Base-by-base conservation (phyloP, 2,329 filamentous ascomycete species). In the Clonostachys chloroleuca region DNA sequence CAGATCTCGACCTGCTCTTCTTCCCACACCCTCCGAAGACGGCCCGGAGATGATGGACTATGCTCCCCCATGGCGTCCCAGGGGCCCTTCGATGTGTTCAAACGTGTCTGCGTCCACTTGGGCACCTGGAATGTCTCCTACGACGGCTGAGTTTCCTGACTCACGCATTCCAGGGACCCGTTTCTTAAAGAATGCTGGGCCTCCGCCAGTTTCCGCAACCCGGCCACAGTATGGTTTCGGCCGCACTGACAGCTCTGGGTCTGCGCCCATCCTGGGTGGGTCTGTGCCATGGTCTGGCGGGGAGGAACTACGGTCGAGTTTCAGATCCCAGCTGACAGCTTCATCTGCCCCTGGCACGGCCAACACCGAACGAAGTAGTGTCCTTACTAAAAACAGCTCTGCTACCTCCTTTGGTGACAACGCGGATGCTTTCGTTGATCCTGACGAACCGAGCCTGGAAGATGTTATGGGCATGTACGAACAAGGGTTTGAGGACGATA, bases 331-430 rank as follows among this genome's bases (percentile, higher is more conserved):
- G 51, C 62, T 75, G 45, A 77, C 78, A 16, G 62, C 70, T 35
- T 81, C 78, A 4, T 78, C 77, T 6, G 68, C 70, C 24, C 77
- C 76, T 34, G 91, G 86, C 20, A 79, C 77, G 3, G 55, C 65
- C 6, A 82, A 84, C n/a, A 95, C 89, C 2, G 89, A 92, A 60
- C 79, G 89, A 51, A 95, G 89, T 63, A 96, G 91, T 59, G 76
- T 94, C 44, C 64, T 86, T 53, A 94, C 90, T 5, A 90, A 88
- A 56, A 81, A 83, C 50, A 95, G 87, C 70, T 91, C 87, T 2
- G 75, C 84, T 46, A 86, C 69, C 68, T 94, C 73, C 51, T 77
- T 75, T 65, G 72, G 73, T 52, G 66, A 55, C 42, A 55, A 58
- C 39, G 41, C 52, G 54, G 45, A 58, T 54, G 40, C 60, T 46